Conservation (phyloP, 768 basidiomycete genomes). For the Podaxis sp. region DNA sequence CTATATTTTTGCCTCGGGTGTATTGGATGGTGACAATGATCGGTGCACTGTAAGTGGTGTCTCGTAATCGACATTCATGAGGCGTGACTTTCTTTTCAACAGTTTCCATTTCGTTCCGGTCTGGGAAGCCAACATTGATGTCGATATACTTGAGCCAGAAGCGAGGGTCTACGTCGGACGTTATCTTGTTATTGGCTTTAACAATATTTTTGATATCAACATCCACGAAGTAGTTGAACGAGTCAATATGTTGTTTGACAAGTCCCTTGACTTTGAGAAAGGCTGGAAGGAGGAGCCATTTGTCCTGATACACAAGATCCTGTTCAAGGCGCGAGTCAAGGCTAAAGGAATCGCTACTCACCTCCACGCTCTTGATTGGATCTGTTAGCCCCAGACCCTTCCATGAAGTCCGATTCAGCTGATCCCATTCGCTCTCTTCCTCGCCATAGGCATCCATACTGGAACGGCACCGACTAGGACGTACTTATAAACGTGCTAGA, state of each 20-base stretch:
- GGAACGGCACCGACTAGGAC: not conserved
- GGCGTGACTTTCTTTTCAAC: conserved; percentile 86
- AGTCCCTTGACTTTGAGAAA: conserved; percentile 97
- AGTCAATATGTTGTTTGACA: conserved; percentile 98
- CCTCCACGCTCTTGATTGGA: conserved; percentile 88
- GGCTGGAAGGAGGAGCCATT: conserved; percentile 96
- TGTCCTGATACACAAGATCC: conserved; percentile 57
- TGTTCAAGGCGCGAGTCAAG: not conserved
- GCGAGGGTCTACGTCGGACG: conserved; percentile 93
- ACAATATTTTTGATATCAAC: conserved; percentile 97
- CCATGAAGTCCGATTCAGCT: conserved; percentile 55
- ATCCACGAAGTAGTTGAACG: conserved; percentile 98
- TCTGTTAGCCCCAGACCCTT: conserved; percentile 79
- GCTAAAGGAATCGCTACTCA: conserved; percentile 29
- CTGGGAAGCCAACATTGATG: conserved; percentile 89
- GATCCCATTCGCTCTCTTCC: conserved; percentile 52
- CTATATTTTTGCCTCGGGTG: conserved; percentile 85
- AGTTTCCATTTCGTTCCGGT: conserved; percentile 78
- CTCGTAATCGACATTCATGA: conserved; percentile 94
- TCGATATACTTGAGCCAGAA: conserved; percentile 97
- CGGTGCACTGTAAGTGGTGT: conserved; percentile 91
- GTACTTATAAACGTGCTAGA: not conserved
- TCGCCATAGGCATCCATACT: conserved; percentile 8
- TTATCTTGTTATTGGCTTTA: conserved; percentile 88
- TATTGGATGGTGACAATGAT: conserved; percentile 95